Percentiles rank a stretch among this genome's conserved stretches.
Evolutionary conservation across 2,329 filamentous ascomycete genomes (phyloP).

Genomic region (Botrytis fabae): DNA sequence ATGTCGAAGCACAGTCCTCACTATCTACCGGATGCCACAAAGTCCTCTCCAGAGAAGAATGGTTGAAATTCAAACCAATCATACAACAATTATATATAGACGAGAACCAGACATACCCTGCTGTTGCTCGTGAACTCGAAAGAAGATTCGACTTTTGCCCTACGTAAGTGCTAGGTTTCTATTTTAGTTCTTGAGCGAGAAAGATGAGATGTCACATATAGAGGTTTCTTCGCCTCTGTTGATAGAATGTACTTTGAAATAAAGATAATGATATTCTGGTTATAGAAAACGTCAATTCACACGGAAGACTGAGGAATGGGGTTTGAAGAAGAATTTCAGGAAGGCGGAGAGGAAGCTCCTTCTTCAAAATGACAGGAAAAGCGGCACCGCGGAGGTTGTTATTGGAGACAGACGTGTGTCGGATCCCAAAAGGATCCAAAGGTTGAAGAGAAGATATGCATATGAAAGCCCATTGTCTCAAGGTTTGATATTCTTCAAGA

Average conservation of each 20-base stretch:
- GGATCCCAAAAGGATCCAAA: background rate
- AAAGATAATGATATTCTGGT: background rate
- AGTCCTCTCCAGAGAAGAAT: background rate
- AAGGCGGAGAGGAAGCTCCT: background rate
- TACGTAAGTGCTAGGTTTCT: background rate
- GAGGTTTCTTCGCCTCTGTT: background rate
- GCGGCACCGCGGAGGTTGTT: background rate
- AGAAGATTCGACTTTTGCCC: background rate
- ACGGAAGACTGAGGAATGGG: conserved; percentile 12
- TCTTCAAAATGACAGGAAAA: background rate
- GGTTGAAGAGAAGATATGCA: conserved; percentile 4
- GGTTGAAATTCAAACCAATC: conserved; percentile 7
- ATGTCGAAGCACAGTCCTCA: background rate
- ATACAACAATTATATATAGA: conserved; percentile 7
- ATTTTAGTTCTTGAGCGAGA: too few species aligned
- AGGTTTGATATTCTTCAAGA: background rate
- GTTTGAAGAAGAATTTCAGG: conserved; percentile 16
- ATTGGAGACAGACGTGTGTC: background rate
- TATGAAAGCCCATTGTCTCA: background rate
- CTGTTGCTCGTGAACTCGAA: background rate
- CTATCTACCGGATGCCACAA: background rate
- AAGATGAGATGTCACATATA: background rate
- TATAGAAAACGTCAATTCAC: conserved; percentile 13
- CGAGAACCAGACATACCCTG: background rate
- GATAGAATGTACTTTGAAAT: fast-evolving